Evolutionary conservation across 306 rosid species (phyloP), one percentile per base, ranked within the genome.

Genomic region (Astragalus glycyphyllos): DNA sequence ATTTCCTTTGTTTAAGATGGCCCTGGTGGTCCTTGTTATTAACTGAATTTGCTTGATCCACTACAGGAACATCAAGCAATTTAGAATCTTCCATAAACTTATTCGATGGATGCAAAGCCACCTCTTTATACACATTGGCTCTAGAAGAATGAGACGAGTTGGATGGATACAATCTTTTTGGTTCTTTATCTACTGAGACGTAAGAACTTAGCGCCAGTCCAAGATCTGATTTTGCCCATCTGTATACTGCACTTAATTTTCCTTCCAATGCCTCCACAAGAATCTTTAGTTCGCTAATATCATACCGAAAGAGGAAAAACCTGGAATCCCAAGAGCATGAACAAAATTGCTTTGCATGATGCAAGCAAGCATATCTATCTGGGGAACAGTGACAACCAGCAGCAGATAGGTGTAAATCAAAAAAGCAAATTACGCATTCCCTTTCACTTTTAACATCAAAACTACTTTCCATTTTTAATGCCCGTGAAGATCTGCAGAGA

Each of bases 231-330:
- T 91, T 86, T 68, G 99, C 97, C 99, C 99, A 95, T 82, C 97
- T 84, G 83, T 95, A 91, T 48, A 91, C 80, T 68, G 99, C 95
- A 86, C 97, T 91, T 81, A 91, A 78, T 68, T 95, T 95, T 78
- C 99, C 99, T 74, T 95, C 92, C 90, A 95, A 84, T 74, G 99
- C 99, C 80, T 95, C 96, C 65, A 91, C 87, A 54, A 95, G 96
- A 75, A 91, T 81, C 73, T 77, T 82, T 77, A 95, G 77, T 77
- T 95, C 99, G 76, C 77, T 76, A 29, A 85, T 75, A 74, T 91
- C 96, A 71, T 95, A 95, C n/a, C 99, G 99, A 32, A 91, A 95
- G 47, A 95, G 97, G 75, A 89, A 95, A 80, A 87, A 84, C 73
- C 79, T 95, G 80, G 90, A 71, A 65, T 80, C 87, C 92, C 80